Evolutionary conservation across 2,329 filamentous ascomycete species (phyloP), one percentile per base, ranked within the genome.

Genomic region (Penicillium sp.): DNA sequence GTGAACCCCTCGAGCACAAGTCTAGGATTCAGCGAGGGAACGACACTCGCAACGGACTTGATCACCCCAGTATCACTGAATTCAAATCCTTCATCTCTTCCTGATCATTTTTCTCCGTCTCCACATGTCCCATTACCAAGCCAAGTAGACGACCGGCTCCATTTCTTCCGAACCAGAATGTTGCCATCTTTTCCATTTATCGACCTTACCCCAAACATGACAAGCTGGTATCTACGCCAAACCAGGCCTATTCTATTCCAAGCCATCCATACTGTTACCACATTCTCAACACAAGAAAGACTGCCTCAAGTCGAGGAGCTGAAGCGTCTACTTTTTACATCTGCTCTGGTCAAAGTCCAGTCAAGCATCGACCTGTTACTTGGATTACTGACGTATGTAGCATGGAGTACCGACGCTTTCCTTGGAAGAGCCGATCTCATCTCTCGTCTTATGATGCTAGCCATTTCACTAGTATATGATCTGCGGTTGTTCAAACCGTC

Each of bases 401-500:
- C 72, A 48, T 77, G 75, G 75, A 73, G 74, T 55, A 72, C 66
- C 21, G 72, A 76, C 29, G 53, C 65, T 10, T 72, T 75, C 50
- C 70, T 74, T n/a, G 67, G 67, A 11, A 57, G 65, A 37, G 62
- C 67, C 54, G 64, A 67, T 53, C 66, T 67, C 25, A 19, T 74
- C 2, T 75, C 73, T 31, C 71, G 72, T 10, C 63, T 78, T 13
- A 74, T 74, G 66, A 69, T 69, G 70, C 64, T 74, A 19, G 74
- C 73, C 16, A 72, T 74, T 11, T 76, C 75, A 13, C 46, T 78
- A 8, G 70, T 72, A 21, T 69, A 70, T 61, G 74, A 78, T 58
- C 56, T 78, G 46, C 69, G 70, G 9, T 53, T 76, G 23, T 69
- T 72, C 52, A 72, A 72, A 26, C 69, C 72, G 26, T 60, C 66